Evolutionary conservation across 2,329 filamentous ascomycete species (phyloP).

Genomic region (Zymoseptoria tritici): DNA sequence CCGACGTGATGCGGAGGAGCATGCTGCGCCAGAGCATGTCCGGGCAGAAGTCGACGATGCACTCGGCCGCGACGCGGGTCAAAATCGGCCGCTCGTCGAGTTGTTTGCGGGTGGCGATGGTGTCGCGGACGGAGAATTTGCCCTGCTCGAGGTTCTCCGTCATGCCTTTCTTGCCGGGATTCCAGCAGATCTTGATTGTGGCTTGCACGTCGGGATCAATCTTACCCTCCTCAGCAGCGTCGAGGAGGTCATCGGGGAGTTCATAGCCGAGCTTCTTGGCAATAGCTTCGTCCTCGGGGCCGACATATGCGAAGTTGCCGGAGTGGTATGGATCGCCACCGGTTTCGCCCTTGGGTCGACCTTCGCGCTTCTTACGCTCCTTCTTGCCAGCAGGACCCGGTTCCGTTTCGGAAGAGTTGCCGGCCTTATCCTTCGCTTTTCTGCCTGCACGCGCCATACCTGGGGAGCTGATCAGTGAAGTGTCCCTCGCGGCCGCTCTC

Average conservation of each 20-base stretch:
- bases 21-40: constrained; percentile 29
- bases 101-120: constrained; percentile 27
- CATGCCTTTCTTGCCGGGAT: constrained; percentile 28
- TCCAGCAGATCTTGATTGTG: constrained; percentile 27
- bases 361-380: constrained; percentile 13
- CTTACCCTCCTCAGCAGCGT: constrained; percentile 21
- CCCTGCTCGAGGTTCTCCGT: constrained; percentile 26
- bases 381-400: constrained; percentile 8
- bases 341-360: constrained; percentile 13
- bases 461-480: constrained; percentile 8
- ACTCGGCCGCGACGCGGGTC: constrained; percentile 25
- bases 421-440: constrained; percentile 9
- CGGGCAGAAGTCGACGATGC: constrained; percentile 32
- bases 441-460: constrained; percentile 17
- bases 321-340: constrained; percentile 25
- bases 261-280: constrained; percentile 11
- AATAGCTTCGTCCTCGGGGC: constrained; percentile 10
- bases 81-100: constrained; percentile 22
- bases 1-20: constrained; percentile 28
- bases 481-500: background rate
- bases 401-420: constrained; percentile 10
- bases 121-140: constrained; percentile 27
- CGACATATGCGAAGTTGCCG: constrained; percentile 25
- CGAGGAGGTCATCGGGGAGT: constrained; percentile 23
- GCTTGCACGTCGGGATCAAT: constrained; percentile 19